Evolutionary conservation across 1,139 yeast species (phyloP).

Genomic region (Nakaseomyces kungkrabaensis): DNA sequence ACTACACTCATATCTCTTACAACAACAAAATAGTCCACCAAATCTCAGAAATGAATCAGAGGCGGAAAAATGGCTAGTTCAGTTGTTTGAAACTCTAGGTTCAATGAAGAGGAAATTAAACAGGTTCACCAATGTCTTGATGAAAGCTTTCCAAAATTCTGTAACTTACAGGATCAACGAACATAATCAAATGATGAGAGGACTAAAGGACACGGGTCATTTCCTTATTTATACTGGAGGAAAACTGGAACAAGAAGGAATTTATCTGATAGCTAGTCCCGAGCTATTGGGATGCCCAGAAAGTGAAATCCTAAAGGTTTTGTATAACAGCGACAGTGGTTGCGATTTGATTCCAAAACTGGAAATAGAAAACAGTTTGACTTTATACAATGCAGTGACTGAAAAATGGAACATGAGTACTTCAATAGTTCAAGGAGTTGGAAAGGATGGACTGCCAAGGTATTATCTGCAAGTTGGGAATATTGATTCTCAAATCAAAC

Average conservation of each 20-base stretch:
- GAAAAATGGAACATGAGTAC: conserved; percentile 19
- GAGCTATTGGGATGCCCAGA: conserved; percentile 31
- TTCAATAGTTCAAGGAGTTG: conserved; percentile 16
- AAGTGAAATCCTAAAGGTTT: conserved; percentile 30
- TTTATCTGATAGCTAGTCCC: conserved; percentile 31
- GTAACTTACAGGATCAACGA: conserved; percentile 57
- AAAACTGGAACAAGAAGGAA: conserved; percentile 61
- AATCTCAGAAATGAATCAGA: conserved; percentile 43
- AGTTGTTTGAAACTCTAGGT: conserved; percentile 76
- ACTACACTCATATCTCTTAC: conserved; percentile 57
- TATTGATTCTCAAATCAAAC: conserved; percentile 11
- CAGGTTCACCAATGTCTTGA: conserved; percentile 61
- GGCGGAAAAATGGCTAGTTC: conserved; percentile 68
- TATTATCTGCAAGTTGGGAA: conserved; percentile 18
- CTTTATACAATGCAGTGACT: conserved; percentile 22
- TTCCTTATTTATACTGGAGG: conserved; percentile 67
- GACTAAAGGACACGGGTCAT: conserved; percentile 55
- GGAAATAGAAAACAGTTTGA: conserved; percentile 26
- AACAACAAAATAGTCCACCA: conserved; percentile 62
- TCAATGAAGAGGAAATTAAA: conserved; percentile 76
- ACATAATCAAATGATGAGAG: conserved; percentile 40
- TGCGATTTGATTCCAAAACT: conserved; percentile 29
- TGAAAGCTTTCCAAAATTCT: conserved; percentile 68
- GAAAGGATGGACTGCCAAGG: conserved; percentile 19
- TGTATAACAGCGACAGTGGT: conserved; percentile 31